Conservation (phyloP, 2,329 filamentous ascomycete genomes). For the Tolypocladium tundrense region DNA sequence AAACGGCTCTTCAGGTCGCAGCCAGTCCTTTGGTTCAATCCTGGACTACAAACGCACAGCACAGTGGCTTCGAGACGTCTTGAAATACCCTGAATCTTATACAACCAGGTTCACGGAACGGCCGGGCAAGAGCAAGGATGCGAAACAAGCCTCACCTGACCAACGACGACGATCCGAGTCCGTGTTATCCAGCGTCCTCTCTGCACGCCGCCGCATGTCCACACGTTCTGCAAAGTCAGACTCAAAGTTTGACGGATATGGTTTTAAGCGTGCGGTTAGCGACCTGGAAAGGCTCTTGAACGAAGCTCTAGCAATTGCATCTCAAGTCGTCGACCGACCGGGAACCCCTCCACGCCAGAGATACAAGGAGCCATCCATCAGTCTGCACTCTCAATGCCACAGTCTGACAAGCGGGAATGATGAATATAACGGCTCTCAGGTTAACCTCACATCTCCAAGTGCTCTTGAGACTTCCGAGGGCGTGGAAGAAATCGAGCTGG, state of each 20-base stretch:
- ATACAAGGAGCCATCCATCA: slow-evolving; percentile 7
- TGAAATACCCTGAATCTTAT: slow-evolving; percentile 15
- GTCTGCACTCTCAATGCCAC: slow-evolving; percentile 4
- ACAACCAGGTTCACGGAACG: slow-evolving; percentile 17
- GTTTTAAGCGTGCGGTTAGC: slow-evolving; percentile 25
- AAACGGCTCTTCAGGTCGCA: slow-evolving; percentile 7
- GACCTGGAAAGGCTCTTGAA: slow-evolving; percentile 36
- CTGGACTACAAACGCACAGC: slow-evolving; percentile 22
- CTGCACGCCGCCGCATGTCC: slow-evolving; percentile 9
- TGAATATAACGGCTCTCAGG: not conserved
- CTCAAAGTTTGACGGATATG: slow-evolving; percentile 12
- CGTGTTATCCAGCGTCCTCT: slow-evolving; percentile 6
- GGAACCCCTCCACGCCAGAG: slow-evolving; percentile 8
- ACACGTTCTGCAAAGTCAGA: slow-evolving; percentile 10
- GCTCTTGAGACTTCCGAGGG: slow-evolving; percentile 5
- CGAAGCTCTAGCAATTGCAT: slow-evolving; percentile 34
- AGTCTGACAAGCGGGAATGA: not conserved
- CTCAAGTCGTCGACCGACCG: slow-evolving; percentile 25
- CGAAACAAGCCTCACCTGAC: slow-evolving; percentile 5
- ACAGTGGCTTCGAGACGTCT: slow-evolving; percentile 21
- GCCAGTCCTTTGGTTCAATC: slow-evolving; percentile 15
- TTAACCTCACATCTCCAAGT: slow-evolving; percentile 1
- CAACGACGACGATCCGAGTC: slow-evolving; percentile 13
- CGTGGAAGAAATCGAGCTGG: slow-evolving; percentile 3
- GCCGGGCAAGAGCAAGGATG: slow-evolving; percentile 7